Conservation (phyloP, 805 yeast genomes). For the Lipomyces yamadae region DNA sequence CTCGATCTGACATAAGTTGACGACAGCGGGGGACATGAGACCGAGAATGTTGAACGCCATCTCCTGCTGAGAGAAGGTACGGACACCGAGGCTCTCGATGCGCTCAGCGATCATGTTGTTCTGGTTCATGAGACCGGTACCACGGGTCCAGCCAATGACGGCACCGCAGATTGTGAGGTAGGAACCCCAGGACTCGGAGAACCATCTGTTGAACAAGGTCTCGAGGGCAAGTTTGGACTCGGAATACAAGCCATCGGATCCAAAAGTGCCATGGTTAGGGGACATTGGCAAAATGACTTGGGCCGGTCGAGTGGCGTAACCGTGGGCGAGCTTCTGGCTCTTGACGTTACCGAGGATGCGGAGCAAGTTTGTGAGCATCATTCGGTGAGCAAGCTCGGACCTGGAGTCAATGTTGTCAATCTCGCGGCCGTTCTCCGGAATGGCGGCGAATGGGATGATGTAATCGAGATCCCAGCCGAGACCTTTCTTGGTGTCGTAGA, state of each 20-base stretch:
- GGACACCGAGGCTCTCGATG: conserved; percentile 91
- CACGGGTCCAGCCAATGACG: conserved; percentile 99
- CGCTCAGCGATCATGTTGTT: conserved; percentile 98
- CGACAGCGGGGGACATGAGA: conserved; percentile 83
- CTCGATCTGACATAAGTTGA: conserved; percentile 83
- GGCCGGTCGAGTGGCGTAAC: conserved; percentile 94
- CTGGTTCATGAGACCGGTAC: conserved; percentile 98
- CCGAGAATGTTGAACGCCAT: conserved; percentile 99
- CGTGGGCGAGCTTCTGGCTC: conserved; percentile 73
- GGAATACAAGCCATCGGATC: conserved; percentile 97
- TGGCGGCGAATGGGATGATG: conserved; percentile 97
- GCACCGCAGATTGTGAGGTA: conserved; percentile 98
- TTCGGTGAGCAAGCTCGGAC: conserved; percentile 97
- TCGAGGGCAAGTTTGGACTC: conserved; percentile 96
- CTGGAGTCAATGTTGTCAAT: conserved; percentile 89
- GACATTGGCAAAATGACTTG: conserved; percentile 95
- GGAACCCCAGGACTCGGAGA: conserved; percentile 94
- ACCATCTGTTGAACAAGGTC: conserved; percentile 98
- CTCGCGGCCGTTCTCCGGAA: conserved; percentile 98
- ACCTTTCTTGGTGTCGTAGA: conserved; percentile 86
- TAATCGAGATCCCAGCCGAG: conserved; percentile 98
- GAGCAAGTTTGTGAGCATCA: conserved; percentile 94
- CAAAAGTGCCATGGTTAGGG: conserved; percentile 99
- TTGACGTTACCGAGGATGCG: conserved; percentile 92
- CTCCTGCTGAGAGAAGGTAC: conserved; percentile 98